phyloP scores from a whole-genome alignment of 2,329 filamentous ascomycete species.

The Colletotrichum eleusines region DNA sequence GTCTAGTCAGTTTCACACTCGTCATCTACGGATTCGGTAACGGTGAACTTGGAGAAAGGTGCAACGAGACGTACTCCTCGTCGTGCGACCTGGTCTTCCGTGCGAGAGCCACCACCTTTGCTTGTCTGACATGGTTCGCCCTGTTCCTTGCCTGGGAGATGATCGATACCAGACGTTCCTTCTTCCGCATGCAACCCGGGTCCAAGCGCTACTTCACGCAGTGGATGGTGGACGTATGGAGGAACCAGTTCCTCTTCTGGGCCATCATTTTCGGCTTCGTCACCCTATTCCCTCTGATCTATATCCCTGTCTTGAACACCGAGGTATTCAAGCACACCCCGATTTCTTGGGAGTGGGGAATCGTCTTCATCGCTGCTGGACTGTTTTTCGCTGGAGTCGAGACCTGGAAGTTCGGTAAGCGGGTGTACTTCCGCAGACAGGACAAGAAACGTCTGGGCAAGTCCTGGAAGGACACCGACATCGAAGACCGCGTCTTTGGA shows the following conservation, averaged over 20 bases:
- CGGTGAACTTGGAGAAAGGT: conserved; percentile 62
- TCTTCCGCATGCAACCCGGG: conserved; percentile 73
- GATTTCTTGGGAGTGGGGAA: conserved; percentile 58
- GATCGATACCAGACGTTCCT: conserved; percentile 71
- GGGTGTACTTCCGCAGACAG: conserved; percentile 44
- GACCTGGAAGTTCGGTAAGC: conserved; percentile 63
- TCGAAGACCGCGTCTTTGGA: conserved; percentile 38
- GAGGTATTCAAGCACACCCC: conserved; percentile 63
- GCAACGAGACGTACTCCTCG: conserved; percentile 63
- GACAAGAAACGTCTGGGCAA: conserved; percentile 18
- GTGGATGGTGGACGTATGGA: conserved; percentile 71
- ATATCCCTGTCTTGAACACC: conserved; percentile 64
- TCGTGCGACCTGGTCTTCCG: conserved; percentile 70
- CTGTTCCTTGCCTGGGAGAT: conserved; percentile 78
- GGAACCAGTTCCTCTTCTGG: conserved; percentile 58
- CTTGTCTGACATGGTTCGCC: conserved; percentile 75
- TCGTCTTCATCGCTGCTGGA: conserved; percentile 59
- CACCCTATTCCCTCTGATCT: conserved; percentile 53
- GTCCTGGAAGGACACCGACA: conserved; percentile 33
- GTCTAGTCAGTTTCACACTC: conserved; percentile 26
- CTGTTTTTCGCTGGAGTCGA: conserved; percentile 65
- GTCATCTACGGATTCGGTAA: conserved; percentile 55
- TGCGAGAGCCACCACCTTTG: conserved; percentile 74
- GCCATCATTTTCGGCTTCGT: conserved; percentile 56
- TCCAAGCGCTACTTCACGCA: conserved; percentile 67